Evolutionary conservation across 2,329 filamentous ascomycete species (phyloP), one percentile per base, ranked within the genome.

Genomic region (Neonectria sp.): DNA sequence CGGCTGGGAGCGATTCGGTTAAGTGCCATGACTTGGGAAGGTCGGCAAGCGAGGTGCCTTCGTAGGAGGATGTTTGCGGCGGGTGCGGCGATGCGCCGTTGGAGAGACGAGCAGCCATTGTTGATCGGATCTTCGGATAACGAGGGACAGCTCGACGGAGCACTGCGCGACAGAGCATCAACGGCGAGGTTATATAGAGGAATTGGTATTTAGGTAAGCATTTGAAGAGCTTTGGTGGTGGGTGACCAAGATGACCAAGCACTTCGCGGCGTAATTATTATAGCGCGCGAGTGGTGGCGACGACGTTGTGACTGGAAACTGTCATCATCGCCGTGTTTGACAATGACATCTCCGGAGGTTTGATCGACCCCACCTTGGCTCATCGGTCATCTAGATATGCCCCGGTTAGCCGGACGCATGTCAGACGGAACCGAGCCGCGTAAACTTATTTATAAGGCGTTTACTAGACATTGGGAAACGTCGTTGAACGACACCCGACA

Each of bases 1-100:
- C 96, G 9, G 94, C 82, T 3, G 95, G 94, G 4, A 98, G 85
- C 8, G 84, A 84, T n/a, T 86, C 85, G 17, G 89, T 90, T 75
- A 91, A 90, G 61, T 80, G 86, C 90, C 90, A 92, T 63, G 89
- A 87, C 77, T 91, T 92, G 45, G 89, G 89, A 17, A 92, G 83
- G 57, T 89, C 85, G 71, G 83, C 82, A 55, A 92, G 79, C 35
- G 85, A 81, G 40, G 79, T 75, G 65, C 81, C 80, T 55, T 73
- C 70, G 45, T 71, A 69, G 2, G 66, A 35, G 2, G 62, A 60
- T 21, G 49, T 37, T n/a, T 33, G 31, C 6, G 68, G 43, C 45
- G 59, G 9, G 25, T 70, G 31, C 12, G 71, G 46, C 43, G 60
- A 11, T 57, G 71, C 62, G 70, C 79, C 73, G 60, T 78, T 79